These are phyloP conservation scores for Punctularia strigosozonata DNA, from an alignment of 768 basidiomycete species.

Conservation along the genomic window DNA sequence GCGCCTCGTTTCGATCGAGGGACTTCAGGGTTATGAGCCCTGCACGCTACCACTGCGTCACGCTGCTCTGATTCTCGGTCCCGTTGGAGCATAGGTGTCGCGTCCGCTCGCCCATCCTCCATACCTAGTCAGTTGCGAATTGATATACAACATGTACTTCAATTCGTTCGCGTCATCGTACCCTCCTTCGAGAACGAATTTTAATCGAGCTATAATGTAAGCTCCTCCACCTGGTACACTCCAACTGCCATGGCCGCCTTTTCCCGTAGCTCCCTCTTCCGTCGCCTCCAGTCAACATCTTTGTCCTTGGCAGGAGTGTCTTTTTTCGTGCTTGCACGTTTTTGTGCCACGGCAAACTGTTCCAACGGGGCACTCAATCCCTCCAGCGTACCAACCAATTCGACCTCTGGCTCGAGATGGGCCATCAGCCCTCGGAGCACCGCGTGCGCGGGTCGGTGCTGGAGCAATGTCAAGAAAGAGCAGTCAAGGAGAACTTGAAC, in stretches of 20 bases:
- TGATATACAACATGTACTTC: background rate
- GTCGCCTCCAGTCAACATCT: constrained; percentile 18
- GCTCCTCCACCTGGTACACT: constrained; percentile 62
- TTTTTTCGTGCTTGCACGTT: too few species aligned
- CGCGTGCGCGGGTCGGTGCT: constrained; percentile 46
- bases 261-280: constrained; percentile 41
- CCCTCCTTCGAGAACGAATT: background rate
- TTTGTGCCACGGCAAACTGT: too few species aligned
- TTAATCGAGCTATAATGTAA: constrained; percentile 31
- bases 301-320: constrained; percentile 6
- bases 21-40: constrained; percentile 56
- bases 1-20: constrained; percentile 56
- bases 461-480: constrained; percentile 55
- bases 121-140: background rate
- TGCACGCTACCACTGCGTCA: constrained; percentile 49
- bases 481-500: constrained; percentile 60
- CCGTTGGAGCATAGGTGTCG: too few species aligned
- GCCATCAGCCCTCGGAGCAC: constrained; percentile 37
- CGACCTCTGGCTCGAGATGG: constrained; percentile 45
- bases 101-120: too few species aligned
- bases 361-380: constrained; percentile 50
- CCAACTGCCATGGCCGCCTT: constrained; percentile 44
- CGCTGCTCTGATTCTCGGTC: too few species aligned
- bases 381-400: constrained; percentile 36
- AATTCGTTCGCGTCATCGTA: background rate